Conservation (phyloP, 192 early-diverging fungal species). For the Podila epicladia region DNA sequence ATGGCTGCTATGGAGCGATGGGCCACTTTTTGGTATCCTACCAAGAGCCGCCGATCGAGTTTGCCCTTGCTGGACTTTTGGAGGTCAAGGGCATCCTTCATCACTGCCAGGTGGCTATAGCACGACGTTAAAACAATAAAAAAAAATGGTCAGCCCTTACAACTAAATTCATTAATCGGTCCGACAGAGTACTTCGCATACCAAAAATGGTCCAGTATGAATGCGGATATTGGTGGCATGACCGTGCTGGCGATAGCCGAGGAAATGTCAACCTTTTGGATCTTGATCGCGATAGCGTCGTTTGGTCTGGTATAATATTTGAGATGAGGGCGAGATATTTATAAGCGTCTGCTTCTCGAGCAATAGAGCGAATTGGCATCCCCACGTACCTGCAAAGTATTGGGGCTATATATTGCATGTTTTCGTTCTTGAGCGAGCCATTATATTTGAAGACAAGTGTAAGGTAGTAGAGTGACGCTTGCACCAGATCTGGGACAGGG, state of each 20-base stretch:
- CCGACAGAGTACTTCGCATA: background rate
- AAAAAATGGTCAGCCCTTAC: background rate
- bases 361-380: background rate
- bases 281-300: conserved; percentile 19
- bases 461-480: conserved; percentile 26
- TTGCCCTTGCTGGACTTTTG: conserved; percentile 8
- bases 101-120: conserved; percentile 7
- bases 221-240: background rate
- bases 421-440: conserved; percentile 7
- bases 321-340: background rate
- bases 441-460: conserved; percentile 14
- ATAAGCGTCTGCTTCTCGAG: background rate
- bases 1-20: conserved; percentile 13
- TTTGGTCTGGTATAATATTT: conserved; percentile 1
- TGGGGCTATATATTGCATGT: background rate
- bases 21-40: conserved; percentile 8
- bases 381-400: conserved; percentile 18
- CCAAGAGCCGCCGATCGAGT: conserved; percentile 10
- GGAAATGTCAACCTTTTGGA: conserved; percentile 22
- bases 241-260: conserved; percentile 1
- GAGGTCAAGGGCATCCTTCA: conserved; percentile 2
- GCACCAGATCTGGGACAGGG: conserved; percentile 12
- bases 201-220: conserved; percentile 25
- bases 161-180: background rate
- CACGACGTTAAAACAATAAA: background rate